Percentiles rank a stretch among this genome's conserved stretches.
These are phyloP conservation scores for Acanthamoeba sp. DNA, from an alignment of 208 protist genomes.

Conservation along the genomic window DNA sequence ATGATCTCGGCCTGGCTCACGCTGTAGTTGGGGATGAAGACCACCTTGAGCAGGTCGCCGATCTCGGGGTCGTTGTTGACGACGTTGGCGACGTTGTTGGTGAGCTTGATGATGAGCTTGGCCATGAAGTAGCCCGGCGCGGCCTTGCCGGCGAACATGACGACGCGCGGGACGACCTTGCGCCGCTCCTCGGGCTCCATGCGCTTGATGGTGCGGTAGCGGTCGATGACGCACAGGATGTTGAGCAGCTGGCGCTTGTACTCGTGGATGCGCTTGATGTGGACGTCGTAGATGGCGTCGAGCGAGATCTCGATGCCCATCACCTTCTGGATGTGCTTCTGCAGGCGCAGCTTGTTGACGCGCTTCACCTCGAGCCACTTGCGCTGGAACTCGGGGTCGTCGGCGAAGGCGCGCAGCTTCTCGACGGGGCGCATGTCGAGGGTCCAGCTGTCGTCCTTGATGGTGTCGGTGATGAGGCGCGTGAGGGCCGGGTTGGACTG, in stretches of 20 bases:
- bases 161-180: conserved; percentile 79
- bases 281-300: conserved; percentile 90
- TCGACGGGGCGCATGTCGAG: conserved; percentile 85
- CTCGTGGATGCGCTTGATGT: conserved; percentile 95
- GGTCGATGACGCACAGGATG: conserved; percentile 89
- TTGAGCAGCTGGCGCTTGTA: conserved; percentile 95
- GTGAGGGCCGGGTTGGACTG: conserved; percentile 89
- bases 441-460: conserved; percentile 86
- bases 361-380: conserved; percentile 80
- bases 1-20: conserved; percentile 93
- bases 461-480: conserved; percentile 84
- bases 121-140: conserved; percentile 92
- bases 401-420: conserved; percentile 78
- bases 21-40: conserved; percentile 94
- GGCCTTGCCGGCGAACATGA: conserved; percentile 93
- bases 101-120: conserved; percentile 94
- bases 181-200: conserved; percentile 78
- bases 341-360: conserved; percentile 88
- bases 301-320: conserved; percentile 84
- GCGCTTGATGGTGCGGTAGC: conserved; percentile 88
- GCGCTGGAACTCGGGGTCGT: conserved; percentile 85
- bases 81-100: conserved; percentile 91
- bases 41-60: conserved; percentile 89
- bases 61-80: conserved; percentile 90
- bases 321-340: conserved; percentile 84